Base-by-base conservation (phyloP, 768 basidiomycete species). In the Serendipita sp. region DNA sequence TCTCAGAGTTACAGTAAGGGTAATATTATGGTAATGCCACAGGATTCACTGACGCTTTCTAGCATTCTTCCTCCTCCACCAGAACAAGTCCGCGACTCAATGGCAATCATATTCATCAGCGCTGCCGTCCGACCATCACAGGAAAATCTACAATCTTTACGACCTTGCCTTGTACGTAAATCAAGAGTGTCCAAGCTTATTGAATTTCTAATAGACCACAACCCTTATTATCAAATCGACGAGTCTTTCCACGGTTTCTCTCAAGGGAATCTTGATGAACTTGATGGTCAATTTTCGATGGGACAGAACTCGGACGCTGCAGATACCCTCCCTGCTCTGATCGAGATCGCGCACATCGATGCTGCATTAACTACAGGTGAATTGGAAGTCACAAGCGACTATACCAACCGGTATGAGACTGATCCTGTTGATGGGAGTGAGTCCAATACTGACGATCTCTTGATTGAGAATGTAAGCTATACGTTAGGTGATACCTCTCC, bases 1-100 rank as follows among this genome's bases (percentile, higher is more conserved):
- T 61, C 61, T 3, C 61, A 61, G 2, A 17, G 31, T 26, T 61
- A 61, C 26, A 61, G 17, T 42, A 61, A 61, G 42, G 61, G 61
- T 16, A 61, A 61, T 30, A 33, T 61, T 24, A 61, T 61, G 38
- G 28, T 61, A 17, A 13, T 50, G 38, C 41, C 61, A 41, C 61
- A 61, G 20, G 61, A 61, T 26, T 61, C 26, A 4, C 41, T 42
- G 4, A 13, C 30, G 3, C 41, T 61, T 34, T 11, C 33, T 17
- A 4, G 41, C 11, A 24, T 61, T 16, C 42, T 61, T 7, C 61
- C 41, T 4, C 61, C 20, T 9, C 41, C 61, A n/a, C 61, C 61
- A n/a, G n/a, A n/a, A n/a, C 22, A 41, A 61, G 45, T 50, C n/a
- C 45, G 5, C 5, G 45, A 50, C 45, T 22, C n/a, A n/a, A n/a